Evolutionary conservation across 768 basidiomycete genomes (phyloP).

Genomic region (Lentinula lateritia): DNA sequence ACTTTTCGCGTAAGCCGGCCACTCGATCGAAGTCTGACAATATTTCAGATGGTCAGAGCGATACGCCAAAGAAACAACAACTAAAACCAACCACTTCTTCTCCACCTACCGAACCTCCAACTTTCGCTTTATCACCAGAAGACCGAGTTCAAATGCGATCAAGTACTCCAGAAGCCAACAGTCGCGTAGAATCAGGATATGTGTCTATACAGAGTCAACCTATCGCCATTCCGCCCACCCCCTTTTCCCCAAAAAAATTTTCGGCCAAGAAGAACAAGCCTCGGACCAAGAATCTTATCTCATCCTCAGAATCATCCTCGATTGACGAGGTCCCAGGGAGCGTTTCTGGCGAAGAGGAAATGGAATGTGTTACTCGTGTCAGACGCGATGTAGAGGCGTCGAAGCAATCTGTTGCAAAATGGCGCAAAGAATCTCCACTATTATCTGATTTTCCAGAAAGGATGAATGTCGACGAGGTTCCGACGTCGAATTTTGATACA

Average conservation of each 20-base stretch:
- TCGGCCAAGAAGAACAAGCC: slow-evolving; percentile 8
- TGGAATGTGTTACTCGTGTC: slow-evolving; percentile 26
- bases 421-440: slow-evolving; percentile 10
- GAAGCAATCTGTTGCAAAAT: slow-evolving; percentile 4
- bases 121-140: slow-evolving; percentile 9
- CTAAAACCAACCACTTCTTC: not conserved
- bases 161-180: not conserved
- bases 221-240: slow-evolving; percentile 4
- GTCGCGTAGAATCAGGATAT: slow-evolving; percentile 12
- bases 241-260: slow-evolving; percentile 11
- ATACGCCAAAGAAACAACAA: not conserved
- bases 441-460: slow-evolving; percentile 7
- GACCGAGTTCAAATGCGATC: slow-evolving; percentile 3
- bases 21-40: slow-evolving; percentile 17
- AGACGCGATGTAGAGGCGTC: slow-evolving; percentile 14
- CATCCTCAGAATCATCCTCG: slow-evolving; percentile 21
- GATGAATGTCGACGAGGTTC: slow-evolving; percentile 8
- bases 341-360: slow-evolving; percentile 62
- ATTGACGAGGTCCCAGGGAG: slow-evolving; percentile 52
- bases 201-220: slow-evolving; percentile 18
- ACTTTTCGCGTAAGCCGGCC: slow-evolving; percentile 31
- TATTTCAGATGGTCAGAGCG: slow-evolving; percentile 4
- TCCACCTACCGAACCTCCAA: slow-evolving; percentile 7
- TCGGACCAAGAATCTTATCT: slow-evolving; percentile 34
- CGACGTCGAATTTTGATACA: not conserved